Conservation (phyloP, 2,329 filamentous ascomycete genomes). For the Colletotrichum higginsianum region DNA sequence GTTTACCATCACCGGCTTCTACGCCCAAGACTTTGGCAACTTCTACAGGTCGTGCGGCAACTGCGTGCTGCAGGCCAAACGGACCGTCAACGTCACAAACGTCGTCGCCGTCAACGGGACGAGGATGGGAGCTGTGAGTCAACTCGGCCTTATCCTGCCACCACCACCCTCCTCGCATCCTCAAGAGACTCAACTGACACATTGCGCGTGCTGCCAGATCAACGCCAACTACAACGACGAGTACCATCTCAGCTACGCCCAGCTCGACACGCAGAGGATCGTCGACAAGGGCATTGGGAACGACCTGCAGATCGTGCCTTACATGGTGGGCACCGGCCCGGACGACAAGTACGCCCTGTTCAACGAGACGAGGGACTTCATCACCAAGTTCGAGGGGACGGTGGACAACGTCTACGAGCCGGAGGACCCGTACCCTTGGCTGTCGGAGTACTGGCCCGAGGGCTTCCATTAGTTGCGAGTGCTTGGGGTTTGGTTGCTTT, state of each 20-base stretch:
- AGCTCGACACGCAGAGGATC: constrained; percentile 46
- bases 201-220: constrained; percentile 40
- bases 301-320: constrained; percentile 48
- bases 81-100: constrained; percentile 48
- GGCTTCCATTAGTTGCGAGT: constrained; percentile 43
- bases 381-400: constrained; percentile 46
- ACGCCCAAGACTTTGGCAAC: constrained; percentile 48
- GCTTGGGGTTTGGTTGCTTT: too few relatives aligned
- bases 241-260: constrained; percentile 45
- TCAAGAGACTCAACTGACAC: constrained; percentile 41
- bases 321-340: constrained; percentile 46
- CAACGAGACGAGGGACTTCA: constrained; percentile 48
- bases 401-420: constrained; percentile 46
- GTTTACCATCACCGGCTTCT: constrained; percentile 51
- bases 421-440: constrained; percentile 65
- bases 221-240: constrained; percentile 47
- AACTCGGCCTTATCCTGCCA: not conserved
- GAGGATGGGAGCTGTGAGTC: constrained; percentile 34
- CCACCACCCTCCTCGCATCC: constrained; percentile 37
- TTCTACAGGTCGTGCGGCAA: constrained; percentile 51
- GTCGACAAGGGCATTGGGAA: constrained; percentile 49
- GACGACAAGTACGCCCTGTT: constrained; percentile 50
- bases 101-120: constrained; percentile 46
- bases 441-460: constrained; percentile 63
- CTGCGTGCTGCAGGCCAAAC: constrained; percentile 47